phyloP scores from a whole-genome alignment of 2,329 filamentous ascomycete genomes.

The Claviceps purpurea region DNA sequence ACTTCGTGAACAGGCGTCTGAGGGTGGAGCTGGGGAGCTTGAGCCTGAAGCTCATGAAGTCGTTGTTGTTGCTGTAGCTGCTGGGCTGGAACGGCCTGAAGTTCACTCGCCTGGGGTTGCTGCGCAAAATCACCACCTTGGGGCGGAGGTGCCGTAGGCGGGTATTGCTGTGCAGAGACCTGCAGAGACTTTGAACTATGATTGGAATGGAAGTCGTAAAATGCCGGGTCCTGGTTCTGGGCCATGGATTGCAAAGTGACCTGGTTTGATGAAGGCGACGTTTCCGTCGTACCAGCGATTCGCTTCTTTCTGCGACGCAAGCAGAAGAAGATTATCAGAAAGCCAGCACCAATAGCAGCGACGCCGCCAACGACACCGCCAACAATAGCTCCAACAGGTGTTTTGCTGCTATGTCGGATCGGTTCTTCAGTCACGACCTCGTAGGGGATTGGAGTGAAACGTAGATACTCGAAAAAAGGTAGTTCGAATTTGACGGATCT shows the following conservation, averaged over 20 bases:
- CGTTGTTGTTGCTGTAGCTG: not conserved
- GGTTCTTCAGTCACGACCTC: not conserved
- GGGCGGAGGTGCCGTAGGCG: constrained; percentile 3
- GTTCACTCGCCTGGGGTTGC: constrained; percentile 14
- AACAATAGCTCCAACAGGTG: constrained; percentile 22
- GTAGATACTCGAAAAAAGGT: not conserved
- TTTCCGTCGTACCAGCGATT: constrained; percentile 1
- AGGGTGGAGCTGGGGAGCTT: not conserved
- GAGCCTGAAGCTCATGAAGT: not conserved
- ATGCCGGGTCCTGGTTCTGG: constrained; percentile 6
- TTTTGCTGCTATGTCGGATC: constrained; percentile 5
- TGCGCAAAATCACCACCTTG: constrained; percentile 11
- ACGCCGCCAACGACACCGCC: constrained; percentile 25
- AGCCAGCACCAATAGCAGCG: constrained; percentile 19
- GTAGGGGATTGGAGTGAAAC: not conserved
- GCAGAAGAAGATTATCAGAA: constrained; percentile 17
- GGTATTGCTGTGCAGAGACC: constrained; percentile 10
- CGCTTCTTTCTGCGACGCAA: constrained; percentile 17
- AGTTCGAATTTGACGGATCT: not conserved
- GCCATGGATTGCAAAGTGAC: constrained; percentile 1
- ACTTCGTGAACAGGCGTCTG: constrained; percentile 19
- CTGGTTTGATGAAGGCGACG: not conserved
- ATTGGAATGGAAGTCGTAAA: constrained; percentile 16
- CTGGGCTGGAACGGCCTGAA: not conserved
- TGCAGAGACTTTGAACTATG: constrained; percentile 1